Base-by-base conservation (phyloP, 1,284 basidiomycete species). In the Rhizoctonia solani region DNA sequence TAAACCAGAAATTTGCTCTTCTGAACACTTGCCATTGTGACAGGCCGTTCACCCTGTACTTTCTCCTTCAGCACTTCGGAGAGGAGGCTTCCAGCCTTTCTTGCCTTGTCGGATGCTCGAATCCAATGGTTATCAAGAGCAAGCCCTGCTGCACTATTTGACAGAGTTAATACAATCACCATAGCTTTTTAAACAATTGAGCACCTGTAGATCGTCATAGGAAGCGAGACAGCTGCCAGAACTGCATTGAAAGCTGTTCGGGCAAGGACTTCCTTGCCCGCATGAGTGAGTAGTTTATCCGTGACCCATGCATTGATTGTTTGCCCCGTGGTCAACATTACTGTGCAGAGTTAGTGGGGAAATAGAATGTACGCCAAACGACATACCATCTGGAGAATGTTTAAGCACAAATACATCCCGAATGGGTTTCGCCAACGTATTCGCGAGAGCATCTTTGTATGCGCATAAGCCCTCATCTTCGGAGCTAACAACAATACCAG, bases 41-140 rank as follows among this genome's bases (percentile, higher is more conserved):
- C 80, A 0, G 83, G 83, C 0, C 83, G 76, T 70, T 81, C 79
- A 5, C 83, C 83, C 71, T 84, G 83, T 0, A 83, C 79, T 27
- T 79, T 75, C 68, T 82, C 80, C 44, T 80, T 76, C 23, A 85
- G 75, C 5, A 83, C 81, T 56, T 83, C 81, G 4, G 83, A 82
- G 0, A 85, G 76, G 6, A 85, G 74, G 19, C 79, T 72, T 1
- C 83, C 83, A 0, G 83, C 83, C 70, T 82, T 82, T 58, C 75
- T 74, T 0, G 81, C 79, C 49, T 78, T 75, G 69, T 81, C 81
- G 75, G 76, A 77, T 76, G 79, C 80, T 76, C 79, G 32, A 75
- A 75, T 21, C 74, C 76, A 77, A 44, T 76, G 72, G 23, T 75
- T 74, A 56, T 78, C 78, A 9, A 80, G 72, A n/a, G 47, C 47